Conservation (phyloP, 306 rosid species). For the Lathyrus tuberosus region DNA sequence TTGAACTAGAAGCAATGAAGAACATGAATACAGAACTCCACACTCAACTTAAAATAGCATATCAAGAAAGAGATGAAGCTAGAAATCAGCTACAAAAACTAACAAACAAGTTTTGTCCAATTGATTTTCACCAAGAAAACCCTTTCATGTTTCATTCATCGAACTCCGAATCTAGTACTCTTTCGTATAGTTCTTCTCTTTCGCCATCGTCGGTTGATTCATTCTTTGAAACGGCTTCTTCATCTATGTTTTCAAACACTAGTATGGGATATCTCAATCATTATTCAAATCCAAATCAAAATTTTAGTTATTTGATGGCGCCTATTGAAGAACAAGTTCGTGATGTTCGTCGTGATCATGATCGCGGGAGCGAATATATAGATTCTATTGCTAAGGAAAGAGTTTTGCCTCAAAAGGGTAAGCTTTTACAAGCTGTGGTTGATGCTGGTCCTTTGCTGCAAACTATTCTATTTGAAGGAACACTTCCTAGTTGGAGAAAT, state of each 20-base stretch:
- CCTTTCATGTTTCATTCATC: constrained; percentile 47
- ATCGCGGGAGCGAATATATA: constrained; percentile 49
- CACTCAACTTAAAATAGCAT: constrained; percentile 50
- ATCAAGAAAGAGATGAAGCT: constrained; percentile 80
- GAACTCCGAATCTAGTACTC: constrained; percentile 61
- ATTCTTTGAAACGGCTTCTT: constrained; percentile 65
- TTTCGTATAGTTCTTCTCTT: constrained; percentile 48
- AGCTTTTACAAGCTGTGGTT: constrained; percentile 69
- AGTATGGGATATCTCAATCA: constrained; percentile 43
- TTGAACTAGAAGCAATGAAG: constrained; percentile 63
- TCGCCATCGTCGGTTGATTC: constrained; percentile 75
- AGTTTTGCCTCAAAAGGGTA: constrained; percentile 70
- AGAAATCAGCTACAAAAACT: constrained; percentile 54
- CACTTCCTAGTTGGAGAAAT: constrained; percentile 83
- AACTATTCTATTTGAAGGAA: constrained; percentile 69
- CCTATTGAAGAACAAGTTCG: constrained; percentile 34
- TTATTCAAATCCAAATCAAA: constrained; percentile 29
- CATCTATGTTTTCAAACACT: constrained; percentile 68
- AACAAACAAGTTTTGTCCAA: constrained; percentile 39
- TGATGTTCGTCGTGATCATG: constrained; percentile 10
- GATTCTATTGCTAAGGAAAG: constrained; percentile 54
- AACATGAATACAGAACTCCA: constrained; percentile 37
- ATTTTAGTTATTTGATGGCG: constrained; percentile 39
- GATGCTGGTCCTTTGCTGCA: constrained; percentile 84
- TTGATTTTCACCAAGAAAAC: constrained; percentile 28